Conservation (phyloP, 176 grass and related monocot species). For the Carex littledalei region DNA sequence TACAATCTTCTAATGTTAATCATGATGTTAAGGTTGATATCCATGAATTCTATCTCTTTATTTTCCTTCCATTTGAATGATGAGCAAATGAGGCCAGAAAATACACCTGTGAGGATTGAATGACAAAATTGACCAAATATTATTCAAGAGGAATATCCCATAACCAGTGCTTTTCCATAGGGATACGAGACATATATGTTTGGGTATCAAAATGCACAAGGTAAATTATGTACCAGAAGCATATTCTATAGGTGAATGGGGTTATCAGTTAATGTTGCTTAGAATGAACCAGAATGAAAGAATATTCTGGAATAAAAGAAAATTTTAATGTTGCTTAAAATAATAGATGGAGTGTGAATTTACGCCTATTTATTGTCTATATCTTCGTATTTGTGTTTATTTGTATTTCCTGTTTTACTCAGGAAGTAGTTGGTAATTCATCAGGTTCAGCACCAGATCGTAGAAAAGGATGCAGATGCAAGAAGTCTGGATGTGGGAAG, state of each 20-base stretch:
- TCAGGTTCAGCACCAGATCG: background rate
- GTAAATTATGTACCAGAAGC: background rate
- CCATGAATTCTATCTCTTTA: background rate
- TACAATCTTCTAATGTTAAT: conserved; percentile 18
- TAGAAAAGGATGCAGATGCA: conserved; percentile 28
- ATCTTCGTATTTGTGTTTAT: background rate
- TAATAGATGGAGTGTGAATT: background rate
- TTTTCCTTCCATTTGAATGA: background rate
- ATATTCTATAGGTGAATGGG: background rate
- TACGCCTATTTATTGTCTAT: background rate
- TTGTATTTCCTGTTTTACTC: background rate
- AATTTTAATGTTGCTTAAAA: background rate
- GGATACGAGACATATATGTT: background rate
- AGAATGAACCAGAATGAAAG: background rate
- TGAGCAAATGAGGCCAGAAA: background rate
- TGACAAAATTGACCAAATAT: background rate
- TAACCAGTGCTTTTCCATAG: background rate
- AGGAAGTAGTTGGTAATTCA: conserved; percentile 20
- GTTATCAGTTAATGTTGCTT: conserved; percentile 7
- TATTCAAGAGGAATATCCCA: background rate
- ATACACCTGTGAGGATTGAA: background rate
- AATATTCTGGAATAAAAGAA: background rate
- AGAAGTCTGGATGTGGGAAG: conserved; percentile 25
- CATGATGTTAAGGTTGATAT: conserved; percentile 21
- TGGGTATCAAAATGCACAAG: background rate